These are phyloP conservation scores for Ilex aquifolium DNA, from an alignment of 257 asterid genomes.

Conservation along the genomic window DNA sequence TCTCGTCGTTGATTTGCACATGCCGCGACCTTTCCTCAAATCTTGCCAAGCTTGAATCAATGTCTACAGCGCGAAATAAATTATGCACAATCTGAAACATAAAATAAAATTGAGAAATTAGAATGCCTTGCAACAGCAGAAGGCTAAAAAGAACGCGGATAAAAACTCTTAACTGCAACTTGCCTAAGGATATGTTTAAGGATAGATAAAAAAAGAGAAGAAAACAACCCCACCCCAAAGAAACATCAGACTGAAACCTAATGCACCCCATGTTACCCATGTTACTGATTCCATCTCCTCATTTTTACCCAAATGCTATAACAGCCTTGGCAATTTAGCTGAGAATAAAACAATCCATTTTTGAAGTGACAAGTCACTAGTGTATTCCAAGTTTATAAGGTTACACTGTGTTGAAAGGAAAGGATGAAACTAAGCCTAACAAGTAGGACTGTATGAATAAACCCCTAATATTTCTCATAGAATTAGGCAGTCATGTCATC, in stretches of 20 bases:
- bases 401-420: too few relatives aligned
- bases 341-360: neutral
- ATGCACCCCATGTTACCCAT: too few relatives aligned
- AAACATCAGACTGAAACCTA: too few relatives aligned
- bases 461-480: too few relatives aligned
- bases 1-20: conserved; percentile 78
- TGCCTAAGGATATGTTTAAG: conserved; percentile 6
- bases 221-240: neutral
- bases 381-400: too few relatives aligned
- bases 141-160: neutral
- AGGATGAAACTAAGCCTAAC: too few relatives aligned
- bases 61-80: conserved; percentile 66
- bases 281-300: too few relatives aligned
- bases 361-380: neutral
- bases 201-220: neutral
- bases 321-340: too few relatives aligned
- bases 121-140: neutral
- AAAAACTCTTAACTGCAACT: conserved; percentile 5
- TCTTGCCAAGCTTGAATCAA: conserved; percentile 84
- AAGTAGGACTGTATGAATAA: too few relatives aligned
- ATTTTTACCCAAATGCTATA: too few relatives aligned
- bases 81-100: conserved; percentile 61
- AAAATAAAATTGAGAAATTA: conserved; percentile 1
- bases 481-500: too few relatives aligned
- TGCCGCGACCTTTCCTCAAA: conserved; percentile 89